Evolutionary conservation across 2,329 filamentous ascomycete genomes (phyloP).

Genomic region (Fusarium compactum): DNA sequence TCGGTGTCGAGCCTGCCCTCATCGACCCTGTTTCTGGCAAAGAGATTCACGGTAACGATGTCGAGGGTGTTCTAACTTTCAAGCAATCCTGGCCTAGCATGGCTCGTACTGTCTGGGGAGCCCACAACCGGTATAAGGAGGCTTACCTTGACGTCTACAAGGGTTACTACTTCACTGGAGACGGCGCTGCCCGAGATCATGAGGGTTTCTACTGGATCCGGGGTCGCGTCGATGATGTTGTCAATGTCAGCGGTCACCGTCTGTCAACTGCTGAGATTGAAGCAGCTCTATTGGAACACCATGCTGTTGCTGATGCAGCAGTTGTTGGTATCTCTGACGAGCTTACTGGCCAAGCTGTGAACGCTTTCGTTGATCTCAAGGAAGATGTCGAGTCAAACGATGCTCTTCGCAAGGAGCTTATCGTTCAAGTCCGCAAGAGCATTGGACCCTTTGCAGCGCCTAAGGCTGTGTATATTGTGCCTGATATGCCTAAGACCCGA

Average conservation of each 20-base stretch:
- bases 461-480: slow-evolving; percentile 90
- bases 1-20: slow-evolving; percentile 96
- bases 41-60: slow-evolving; percentile 94
- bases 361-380: slow-evolving; percentile 95
- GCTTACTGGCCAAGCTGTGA: slow-evolving; percentile 95
- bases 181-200: slow-evolving; percentile 94
- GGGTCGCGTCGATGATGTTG: slow-evolving; percentile 96
- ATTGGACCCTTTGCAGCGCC: slow-evolving; percentile 98
- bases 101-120: slow-evolving; percentile 97
- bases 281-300: slow-evolving; percentile 93
- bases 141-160: slow-evolving; percentile 98
- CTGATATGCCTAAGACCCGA: slow-evolving; percentile 95
- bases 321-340: slow-evolving; percentile 95
- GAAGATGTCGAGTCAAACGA: slow-evolving; percentile 81
- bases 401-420: slow-evolving; percentile 89
- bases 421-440: slow-evolving; percentile 94
- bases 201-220: slow-evolving; percentile 99
- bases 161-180: slow-evolving; percentile 97
- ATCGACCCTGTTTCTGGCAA: slow-evolving; percentile 96
- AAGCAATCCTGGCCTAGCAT: slow-evolving; percentile 99
- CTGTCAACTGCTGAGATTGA: slow-evolving; percentile 98
- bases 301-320: slow-evolving; percentile 89
- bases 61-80: slow-evolving; percentile 96
- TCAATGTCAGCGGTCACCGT: slow-evolving; percentile 97
- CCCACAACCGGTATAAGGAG: slow-evolving; percentile 98